Base-by-base conservation (phyloP, 768 basidiomycete genomes). In the Asterophora parasitica region DNA sequence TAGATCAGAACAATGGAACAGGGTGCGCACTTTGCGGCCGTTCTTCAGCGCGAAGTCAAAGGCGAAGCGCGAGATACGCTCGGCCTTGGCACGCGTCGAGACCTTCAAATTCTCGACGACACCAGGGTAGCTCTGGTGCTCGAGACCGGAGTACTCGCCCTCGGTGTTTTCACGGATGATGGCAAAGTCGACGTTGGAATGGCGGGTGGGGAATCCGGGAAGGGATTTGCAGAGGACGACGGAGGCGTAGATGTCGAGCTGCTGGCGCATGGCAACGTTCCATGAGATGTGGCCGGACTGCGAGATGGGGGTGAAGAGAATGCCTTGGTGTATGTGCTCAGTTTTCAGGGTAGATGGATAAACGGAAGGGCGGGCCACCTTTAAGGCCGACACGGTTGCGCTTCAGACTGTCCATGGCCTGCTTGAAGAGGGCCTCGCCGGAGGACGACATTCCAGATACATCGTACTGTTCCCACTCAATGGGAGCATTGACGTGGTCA, bases 141-240 rank as follows among this genome's bases (percentile, higher is more conserved):
- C 96, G 52, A 99, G 73, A 39, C 96, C 96, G 54, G 94, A 96
- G 73, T 99, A 99, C 74, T 99, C 96, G 55, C 96, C 96, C 77
- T 99, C 96, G 12, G 96, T 99, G 74, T 99, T 99, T 70, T 99
- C 96, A 70, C 96, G 92, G 63, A 99, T 97, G 68, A 99, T 94
- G 61, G 91, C 94, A 65, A 97, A 96, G 71, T 99, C 95, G 63
- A 99, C 96, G 63, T 95, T 89, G 51, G 82, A 76, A 70, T 99
- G 96, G 53, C 96, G 88, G 31, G 96, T 98, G 35, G 94, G 88
- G 72, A 92, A 83, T 44, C 96, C 96, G 10, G 92, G 91, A 43
- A 98, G 82, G 38, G 95, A 92, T 71, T 98, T 98, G 85, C 95
- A 98, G 44, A 98, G 79, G 44, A 97, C 93, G 58, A 98, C 89